Percentiles rank a stretch among this genome's conserved stretches.
Evolutionary conservation across 1,284 basidiomycete genomes (phyloP).

Genomic region (Moniliophthora roreri): DNA sequence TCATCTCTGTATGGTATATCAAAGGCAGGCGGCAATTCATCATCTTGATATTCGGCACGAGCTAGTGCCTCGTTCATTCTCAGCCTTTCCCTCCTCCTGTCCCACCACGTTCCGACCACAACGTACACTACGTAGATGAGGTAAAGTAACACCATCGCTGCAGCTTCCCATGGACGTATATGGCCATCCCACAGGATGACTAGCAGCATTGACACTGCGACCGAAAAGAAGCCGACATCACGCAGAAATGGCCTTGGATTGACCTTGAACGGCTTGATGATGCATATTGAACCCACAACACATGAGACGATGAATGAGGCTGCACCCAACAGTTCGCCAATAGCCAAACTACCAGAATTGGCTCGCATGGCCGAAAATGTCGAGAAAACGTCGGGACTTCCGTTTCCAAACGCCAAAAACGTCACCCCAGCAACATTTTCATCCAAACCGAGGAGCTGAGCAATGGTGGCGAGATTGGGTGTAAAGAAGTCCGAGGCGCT

Average conservation of each 20-base stretch:
- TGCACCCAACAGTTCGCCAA: constrained; percentile 94
- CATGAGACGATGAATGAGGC: constrained; percentile 95
- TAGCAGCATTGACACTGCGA: constrained; percentile 75
- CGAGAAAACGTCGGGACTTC: constrained; percentile 90
- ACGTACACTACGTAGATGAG: constrained; percentile 78
- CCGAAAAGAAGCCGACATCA: constrained; percentile 91
- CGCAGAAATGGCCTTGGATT: constrained; percentile 81
- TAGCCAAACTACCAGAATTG: constrained; percentile 84
- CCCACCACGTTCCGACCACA: constrained; percentile 78
- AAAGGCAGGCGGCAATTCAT: constrained; percentile 38
- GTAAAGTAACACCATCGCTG: constrained; percentile 76
- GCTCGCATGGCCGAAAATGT: constrained; percentile 93
- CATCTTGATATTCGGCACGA: constrained; percentile 60
- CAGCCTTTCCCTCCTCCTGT: constrained; percentile 48
- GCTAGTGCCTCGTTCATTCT: constrained; percentile 50
- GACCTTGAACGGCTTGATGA: constrained; percentile 92
- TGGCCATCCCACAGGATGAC: constrained; percentile 78
- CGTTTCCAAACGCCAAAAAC: constrained; percentile 92
- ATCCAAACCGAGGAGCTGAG: constrained; percentile 78
- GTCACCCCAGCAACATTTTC: constrained; percentile 93
- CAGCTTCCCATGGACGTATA: constrained; percentile 77
- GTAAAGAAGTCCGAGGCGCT: constrained; percentile 95
- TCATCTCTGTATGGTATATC: constrained; percentile 60
- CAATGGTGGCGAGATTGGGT: constrained; percentile 87
- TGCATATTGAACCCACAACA: constrained; percentile 94